Percentiles rank a stretch among this genome's conserved stretches.
phyloP scores from a whole-genome alignment of 139 green algal genomes.

The Closterium sp. region DNA sequence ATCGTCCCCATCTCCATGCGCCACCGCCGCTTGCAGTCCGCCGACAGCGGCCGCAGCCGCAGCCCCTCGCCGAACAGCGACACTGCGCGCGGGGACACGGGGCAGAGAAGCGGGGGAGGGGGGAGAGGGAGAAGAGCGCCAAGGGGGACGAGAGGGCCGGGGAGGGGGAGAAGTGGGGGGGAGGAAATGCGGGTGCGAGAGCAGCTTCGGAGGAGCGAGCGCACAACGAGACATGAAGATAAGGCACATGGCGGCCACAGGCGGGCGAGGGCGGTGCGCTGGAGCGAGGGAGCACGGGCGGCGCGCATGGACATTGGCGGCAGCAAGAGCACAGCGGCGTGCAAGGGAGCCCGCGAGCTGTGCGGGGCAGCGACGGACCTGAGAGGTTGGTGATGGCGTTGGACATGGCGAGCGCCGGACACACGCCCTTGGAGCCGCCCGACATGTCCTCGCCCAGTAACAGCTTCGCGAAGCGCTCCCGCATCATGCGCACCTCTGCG shows the following conservation, averaged over 20 bases:
- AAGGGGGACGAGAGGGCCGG: too few relatives aligned
- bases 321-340: too few relatives aligned
- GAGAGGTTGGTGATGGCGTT: constrained; percentile 45
- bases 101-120: too few relatives aligned
- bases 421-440: constrained; percentile 22
- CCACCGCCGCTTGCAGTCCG: constrained; percentile 26
- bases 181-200: neutral
- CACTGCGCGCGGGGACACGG: neutral
- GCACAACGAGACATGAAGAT: neutral
- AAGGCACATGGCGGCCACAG: neutral
- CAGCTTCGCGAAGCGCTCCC: constrained; percentile 41
- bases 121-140: too few relatives aligned
- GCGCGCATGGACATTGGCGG: too few relatives aligned
- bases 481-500: constrained; percentile 33
- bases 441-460: constrained; percentile 43
- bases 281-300: neutral
- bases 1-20: constrained; percentile 23
- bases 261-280: neutral
- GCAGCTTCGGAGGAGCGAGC: neutral
- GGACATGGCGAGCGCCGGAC: constrained; percentile 22
- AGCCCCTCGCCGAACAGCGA: constrained; percentile 31
- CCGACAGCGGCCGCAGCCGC: constrained; percentile 13
- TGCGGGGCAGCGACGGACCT: neutral
- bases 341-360: too few relatives aligned
- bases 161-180: neutral